phyloP scores from a whole-genome alignment of 495 filamentous ascomycete genomes.

The Podospora appendiculata region DNA sequence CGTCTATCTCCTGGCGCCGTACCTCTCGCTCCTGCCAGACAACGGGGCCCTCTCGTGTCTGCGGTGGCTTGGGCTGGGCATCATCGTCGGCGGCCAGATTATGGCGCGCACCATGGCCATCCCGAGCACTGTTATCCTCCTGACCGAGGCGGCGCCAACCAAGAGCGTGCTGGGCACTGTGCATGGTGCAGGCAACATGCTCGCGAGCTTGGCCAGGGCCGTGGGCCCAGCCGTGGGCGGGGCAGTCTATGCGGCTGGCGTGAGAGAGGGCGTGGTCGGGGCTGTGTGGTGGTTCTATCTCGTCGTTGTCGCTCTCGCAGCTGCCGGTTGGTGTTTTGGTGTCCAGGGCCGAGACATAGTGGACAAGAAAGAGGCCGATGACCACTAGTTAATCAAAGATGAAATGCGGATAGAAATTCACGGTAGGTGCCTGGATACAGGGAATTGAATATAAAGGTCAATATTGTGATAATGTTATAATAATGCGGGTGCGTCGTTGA shows the following conservation, averaged over 20 bases:
- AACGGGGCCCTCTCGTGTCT: conserved; percentile 33
- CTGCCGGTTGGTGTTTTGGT: conserved; percentile 6
- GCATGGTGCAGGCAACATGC: conserved; percentile 60
- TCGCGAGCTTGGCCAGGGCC: conserved; percentile 51
- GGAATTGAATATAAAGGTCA: no score
- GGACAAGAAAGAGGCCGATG: neutral
- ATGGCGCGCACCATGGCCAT: conserved; percentile 64
- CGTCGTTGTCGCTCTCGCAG: conserved; percentile 18
- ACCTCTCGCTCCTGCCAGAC: conserved; percentile 40
- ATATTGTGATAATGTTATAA: no score
- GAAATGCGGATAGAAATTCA: neutral
- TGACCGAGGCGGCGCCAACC: conserved; percentile 62
- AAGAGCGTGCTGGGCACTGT: conserved; percentile 58
- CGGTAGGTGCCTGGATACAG: no score
- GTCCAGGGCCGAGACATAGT: neutral
- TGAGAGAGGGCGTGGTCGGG: conserved; percentile 59
- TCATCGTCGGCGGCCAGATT: conserved; percentile 60
- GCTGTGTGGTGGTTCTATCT: conserved; percentile 61
- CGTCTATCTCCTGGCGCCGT: conserved; percentile 59
- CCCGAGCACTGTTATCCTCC: conserved; percentile 58
- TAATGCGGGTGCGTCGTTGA: no score
- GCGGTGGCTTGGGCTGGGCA: conserved; percentile 47
- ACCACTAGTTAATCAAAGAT: neutral
- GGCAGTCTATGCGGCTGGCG: conserved; percentile 53
- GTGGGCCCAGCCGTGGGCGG: conserved; percentile 61